These are phyloP conservation scores for Plasmodium vinckei DNA, from an alignment of 169 alveolate species.

Conservation along the genomic window DNA sequence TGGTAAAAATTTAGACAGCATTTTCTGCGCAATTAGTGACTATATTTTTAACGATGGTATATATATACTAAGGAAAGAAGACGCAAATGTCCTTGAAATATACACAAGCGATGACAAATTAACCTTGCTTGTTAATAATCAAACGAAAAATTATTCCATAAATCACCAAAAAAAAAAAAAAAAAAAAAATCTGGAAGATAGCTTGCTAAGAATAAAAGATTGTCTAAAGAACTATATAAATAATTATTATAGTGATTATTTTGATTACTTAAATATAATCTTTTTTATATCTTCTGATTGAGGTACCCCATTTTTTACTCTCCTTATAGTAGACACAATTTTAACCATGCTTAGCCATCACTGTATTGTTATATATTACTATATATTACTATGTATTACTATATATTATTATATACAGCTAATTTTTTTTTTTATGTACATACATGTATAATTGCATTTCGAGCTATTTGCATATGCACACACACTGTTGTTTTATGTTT, in stretches of 20 bases:
- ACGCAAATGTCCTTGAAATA: constrained; percentile 61
- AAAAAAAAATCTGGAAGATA: constrained; percentile 5
- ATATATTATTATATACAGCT: too few species aligned
- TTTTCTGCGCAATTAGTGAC: constrained; percentile 19
- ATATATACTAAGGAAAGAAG: constrained; percentile 35
- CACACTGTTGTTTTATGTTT: background rate
- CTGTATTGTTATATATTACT: too few species aligned
- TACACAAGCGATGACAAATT: constrained; percentile 14
- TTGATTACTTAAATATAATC: constrained; percentile 40
- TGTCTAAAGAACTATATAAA: constrained; percentile 19
- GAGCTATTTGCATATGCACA: constrained; percentile 17
- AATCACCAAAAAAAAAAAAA: constrained; percentile 7
- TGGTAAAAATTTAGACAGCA: constrained; percentile 7
- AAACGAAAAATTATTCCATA: constrained; percentile 27
- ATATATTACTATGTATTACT: too few species aligned
- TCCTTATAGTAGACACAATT: too few species aligned
- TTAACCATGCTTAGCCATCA: too few species aligned
- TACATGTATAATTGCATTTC: constrained; percentile 1
- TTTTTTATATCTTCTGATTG: constrained; percentile 54
- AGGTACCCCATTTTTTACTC: background rate
- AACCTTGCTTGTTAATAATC: constrained; percentile 46
- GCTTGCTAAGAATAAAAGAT: constrained; percentile 15
- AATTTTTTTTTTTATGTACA: background rate
- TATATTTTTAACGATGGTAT: constrained; percentile 37
- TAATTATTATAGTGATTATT: constrained; percentile 40